These are phyloP conservation scores for Annulohypoxylon stygium DNA, from an alignment of 495 filamentous ascomycete genomes.

Conservation along the genomic window DNA sequence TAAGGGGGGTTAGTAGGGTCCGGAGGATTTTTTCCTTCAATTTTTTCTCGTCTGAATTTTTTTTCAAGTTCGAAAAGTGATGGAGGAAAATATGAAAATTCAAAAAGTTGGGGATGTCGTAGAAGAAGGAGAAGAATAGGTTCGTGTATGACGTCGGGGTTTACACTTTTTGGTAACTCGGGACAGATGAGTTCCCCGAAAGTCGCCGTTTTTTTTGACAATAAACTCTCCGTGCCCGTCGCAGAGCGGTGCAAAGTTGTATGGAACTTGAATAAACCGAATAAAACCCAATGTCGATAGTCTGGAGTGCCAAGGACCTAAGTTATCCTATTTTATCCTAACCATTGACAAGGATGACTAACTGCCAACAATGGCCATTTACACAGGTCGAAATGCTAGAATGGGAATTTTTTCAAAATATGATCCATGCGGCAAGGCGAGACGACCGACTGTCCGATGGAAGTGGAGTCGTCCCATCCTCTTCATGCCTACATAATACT, in stretches of 20 bases:
- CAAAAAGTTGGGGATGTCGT: background rate
- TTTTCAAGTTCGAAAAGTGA: background rate
- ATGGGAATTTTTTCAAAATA: constrained; percentile 8
- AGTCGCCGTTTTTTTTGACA: background rate
- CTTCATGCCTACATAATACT: constrained; percentile 3
- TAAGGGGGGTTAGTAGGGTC: background rate
- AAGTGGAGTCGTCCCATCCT: constrained; percentile 11
- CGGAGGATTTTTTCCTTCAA: background rate
- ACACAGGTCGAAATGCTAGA: background rate
- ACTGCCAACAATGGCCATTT: constrained; percentile 12
- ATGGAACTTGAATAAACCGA: background rate
- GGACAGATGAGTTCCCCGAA: background rate
- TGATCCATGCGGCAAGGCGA: constrained; percentile 16
- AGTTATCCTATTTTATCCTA: background rate
- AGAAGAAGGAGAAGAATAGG: background rate
- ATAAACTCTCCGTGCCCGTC: background rate
- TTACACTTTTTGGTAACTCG: background rate
- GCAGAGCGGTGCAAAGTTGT: background rate
- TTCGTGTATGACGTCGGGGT: background rate
- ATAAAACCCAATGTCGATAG: background rate
- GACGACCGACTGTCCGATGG: constrained; percentile 16
- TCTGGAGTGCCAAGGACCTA: constrained; percentile 20
- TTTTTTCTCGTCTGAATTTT: background rate
- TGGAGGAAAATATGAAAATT: background rate
- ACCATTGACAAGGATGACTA: constrained; percentile 6